These are phyloP conservation scores for Musa balbisiana DNA, from an alignment of 202 grass and related monocot species.

Conservation along the genomic window DNA sequence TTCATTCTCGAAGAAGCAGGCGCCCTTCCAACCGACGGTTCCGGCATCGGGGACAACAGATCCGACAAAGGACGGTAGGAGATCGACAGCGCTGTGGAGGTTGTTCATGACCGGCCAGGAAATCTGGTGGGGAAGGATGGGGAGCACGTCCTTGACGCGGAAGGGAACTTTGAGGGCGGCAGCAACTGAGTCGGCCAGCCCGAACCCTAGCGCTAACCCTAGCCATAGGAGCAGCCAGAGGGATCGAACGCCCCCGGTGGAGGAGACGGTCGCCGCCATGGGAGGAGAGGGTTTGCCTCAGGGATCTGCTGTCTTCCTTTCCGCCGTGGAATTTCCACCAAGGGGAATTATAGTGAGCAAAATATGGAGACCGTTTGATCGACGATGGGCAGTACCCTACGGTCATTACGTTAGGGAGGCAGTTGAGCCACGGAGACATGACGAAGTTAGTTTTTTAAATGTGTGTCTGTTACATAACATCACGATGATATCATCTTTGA, in stretches of 20 bases:
- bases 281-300: neutral
- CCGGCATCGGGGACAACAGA: constrained; percentile 42
- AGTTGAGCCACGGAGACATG: no score
- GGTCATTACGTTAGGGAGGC: no score
- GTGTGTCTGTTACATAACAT: no score
- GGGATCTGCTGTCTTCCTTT: no score
- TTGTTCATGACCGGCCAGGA: constrained; percentile 87
- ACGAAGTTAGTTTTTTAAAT: no score
- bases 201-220: constrained; percentile 16
- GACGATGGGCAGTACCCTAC: no score
- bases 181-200: neutral
- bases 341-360: no score
- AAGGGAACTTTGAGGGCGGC: constrained; percentile 58
- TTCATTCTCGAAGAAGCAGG: constrained; percentile 79
- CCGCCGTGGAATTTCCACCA: no score
- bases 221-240: constrained; percentile 19
- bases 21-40: constrained; percentile 45
- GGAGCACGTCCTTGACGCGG: constrained; percentile 69
- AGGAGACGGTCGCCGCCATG: neutral
- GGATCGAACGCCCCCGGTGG: neutral
- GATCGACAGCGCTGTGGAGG: constrained; percentile 80
- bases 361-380: no score
- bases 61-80: constrained; percentile 76
- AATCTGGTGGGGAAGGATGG: constrained; percentile 74
- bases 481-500: no score